Percentiles rank a stretch among this genome's conserved stretches.
Evolutionary conservation across 2,329 filamentous ascomycete genomes (phyloP).

Genomic region (Fusarium lateritium): DNA sequence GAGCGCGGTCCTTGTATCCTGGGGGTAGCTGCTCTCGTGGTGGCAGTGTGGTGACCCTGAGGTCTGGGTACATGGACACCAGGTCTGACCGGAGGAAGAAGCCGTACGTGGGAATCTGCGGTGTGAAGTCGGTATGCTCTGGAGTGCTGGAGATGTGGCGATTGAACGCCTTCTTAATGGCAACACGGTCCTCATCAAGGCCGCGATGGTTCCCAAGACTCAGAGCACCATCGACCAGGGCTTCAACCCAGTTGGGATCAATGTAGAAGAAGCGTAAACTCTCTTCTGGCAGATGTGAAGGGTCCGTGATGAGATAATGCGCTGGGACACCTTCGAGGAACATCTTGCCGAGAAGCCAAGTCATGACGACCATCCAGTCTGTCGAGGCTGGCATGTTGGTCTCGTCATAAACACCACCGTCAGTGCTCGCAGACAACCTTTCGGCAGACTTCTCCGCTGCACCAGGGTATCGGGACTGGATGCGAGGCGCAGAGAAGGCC

Average conservation of each 20-base stretch:
- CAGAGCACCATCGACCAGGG: neutral
- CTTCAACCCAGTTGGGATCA: constrained; percentile 1
- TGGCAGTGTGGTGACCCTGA: neutral
- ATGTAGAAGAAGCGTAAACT: constrained; percentile 8
- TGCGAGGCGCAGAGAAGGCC: neutral
- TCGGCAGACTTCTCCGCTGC: neutral
- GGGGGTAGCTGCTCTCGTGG: neutral
- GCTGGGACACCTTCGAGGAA: constrained; percentile 4
- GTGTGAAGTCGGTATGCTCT: neutral
- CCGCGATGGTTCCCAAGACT: neutral
- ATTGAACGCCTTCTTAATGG: neutral
- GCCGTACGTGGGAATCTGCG: neutral
- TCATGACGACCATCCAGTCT: constrained; percentile 1
- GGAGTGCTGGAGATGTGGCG: neutral
- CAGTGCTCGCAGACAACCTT: neutral
- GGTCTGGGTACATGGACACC: neutral
- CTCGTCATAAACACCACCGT: neutral
- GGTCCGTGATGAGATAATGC: constrained; percentile 5
- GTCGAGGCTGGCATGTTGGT: neutral
- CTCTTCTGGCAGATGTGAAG: neutral
- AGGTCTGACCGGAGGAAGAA: constrained; percentile 1
- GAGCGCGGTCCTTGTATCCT: neutral
- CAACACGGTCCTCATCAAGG: neutral
- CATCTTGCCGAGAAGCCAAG: neutral
- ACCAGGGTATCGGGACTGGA: neutral